Evolutionary conservation across 176 grass and related monocot genomes (phyloP), one percentile per base, ranked within the genome.

Genomic region (Avena sativa): DNA sequence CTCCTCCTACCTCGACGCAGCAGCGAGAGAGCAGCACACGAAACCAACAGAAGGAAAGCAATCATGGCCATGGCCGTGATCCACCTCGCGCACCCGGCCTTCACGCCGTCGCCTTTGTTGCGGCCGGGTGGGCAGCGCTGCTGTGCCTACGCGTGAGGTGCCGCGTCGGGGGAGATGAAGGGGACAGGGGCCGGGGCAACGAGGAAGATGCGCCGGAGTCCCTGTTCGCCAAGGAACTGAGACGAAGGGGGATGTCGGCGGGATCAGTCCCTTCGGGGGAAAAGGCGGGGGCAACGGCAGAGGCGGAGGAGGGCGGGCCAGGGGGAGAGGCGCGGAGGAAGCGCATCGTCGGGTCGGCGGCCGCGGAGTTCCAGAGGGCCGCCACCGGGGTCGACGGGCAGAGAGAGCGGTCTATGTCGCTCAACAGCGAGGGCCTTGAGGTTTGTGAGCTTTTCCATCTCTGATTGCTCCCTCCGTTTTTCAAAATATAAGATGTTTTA

Each of bases 221-320:
- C 6, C 63, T 98, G 26, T 98, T 98, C 82, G 78, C 93, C 64
- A 92, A 93, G 86, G 96, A 98, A 52, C 86, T 95, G 87, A 91
- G 75, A 92, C 87, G 93, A 17, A 69, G 96, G 34, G 93, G 96
- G 28, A 92, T 98, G 92, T 82, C 58, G 20, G 82, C 92, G 17
- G 89, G 90, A 10, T 80, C 93, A 2, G 38, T 89, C 12, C 57
- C 89, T 20, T 6, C 87, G 73, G 88, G 88, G 72, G 91, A 89
- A 67, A 89, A 81, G 79, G 64, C 86, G 83, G 85, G 63, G 32
- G 69, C 59, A 70, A 85, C 89, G 20, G 77, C 50, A 13, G 50
- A 52, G 28, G 28, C 28, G 28, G 28, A 28, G 28, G 28, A 28
- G 28, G 28, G 28, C 28, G 28, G 28, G 28, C 11, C 0, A 19